phyloP scores from a whole-genome alignment of 108 stramenopile species.

The Schizochytrium sp. region DNA sequence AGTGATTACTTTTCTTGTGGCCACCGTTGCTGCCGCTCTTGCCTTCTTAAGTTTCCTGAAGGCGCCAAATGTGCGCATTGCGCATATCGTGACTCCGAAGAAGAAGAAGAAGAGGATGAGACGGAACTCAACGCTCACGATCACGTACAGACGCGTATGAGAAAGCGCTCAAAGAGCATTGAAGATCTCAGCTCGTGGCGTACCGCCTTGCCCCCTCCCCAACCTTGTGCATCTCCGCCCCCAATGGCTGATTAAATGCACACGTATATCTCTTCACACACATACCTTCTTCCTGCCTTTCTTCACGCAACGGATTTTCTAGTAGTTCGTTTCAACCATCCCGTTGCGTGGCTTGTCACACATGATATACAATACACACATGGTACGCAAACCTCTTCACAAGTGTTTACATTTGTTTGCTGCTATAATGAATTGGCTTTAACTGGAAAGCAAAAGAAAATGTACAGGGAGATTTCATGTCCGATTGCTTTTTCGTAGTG shows the following conservation, averaged over 20 bases:
- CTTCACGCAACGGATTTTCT: too few species aligned
- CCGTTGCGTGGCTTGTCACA: too few species aligned
- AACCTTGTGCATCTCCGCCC: background rate
- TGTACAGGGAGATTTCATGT: too few species aligned
- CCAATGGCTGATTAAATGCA: conserved; percentile 2
- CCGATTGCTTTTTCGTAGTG: too few species aligned
- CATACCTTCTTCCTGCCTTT: too few species aligned
- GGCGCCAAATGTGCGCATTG: conserved; percentile 40
- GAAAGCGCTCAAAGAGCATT: background rate
- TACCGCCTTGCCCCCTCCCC: background rate
- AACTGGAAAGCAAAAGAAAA: too few species aligned
- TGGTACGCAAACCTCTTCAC: too few species aligned
- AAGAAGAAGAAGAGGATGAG: background rate
- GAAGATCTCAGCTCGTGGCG: conserved; percentile 56
- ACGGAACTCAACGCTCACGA: background rate
- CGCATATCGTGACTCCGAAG: background rate
- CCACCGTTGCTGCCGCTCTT: conserved; percentile 29
- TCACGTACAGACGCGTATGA: too few species aligned
- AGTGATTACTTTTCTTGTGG: conserved; percentile 17
- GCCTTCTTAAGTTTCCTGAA: background rate
- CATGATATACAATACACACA: too few species aligned
- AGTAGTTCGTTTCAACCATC: too few species aligned
- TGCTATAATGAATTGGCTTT: too few species aligned
- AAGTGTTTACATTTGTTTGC: too few species aligned
- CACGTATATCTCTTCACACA: background rate